Evolutionary conservation across 2,329 filamentous ascomycete species (phyloP).

Genomic region (Colletotrichum musicola): DNA sequence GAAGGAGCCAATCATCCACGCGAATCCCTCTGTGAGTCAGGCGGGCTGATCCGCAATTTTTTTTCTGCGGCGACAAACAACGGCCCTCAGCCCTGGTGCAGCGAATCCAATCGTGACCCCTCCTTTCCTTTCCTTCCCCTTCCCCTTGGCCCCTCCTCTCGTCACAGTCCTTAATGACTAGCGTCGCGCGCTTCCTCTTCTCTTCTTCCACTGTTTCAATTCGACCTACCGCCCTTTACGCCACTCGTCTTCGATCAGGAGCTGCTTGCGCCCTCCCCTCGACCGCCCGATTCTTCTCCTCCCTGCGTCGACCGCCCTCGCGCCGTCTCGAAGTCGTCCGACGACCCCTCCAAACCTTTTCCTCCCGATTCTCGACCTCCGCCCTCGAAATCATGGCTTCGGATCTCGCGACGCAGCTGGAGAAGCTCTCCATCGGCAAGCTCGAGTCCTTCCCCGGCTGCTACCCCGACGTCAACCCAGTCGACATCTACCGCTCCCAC

Average conservation of each 20-base stretch:
- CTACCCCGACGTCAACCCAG: conserved; percentile 78
- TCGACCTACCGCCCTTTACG: conserved; percentile 23
- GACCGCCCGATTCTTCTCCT: conserved; percentile 20
- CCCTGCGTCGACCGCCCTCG: conserved; percentile 14
- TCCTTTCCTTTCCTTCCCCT: conserved; percentile 23
- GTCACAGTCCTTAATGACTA: conserved; percentile 36
- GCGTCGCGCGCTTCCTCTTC: conserved; percentile 34
- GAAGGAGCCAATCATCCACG: not conserved
- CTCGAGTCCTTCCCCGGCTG: conserved; percentile 65
- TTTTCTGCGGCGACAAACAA: conserved; percentile 30
- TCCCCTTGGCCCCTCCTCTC: conserved; percentile 4
- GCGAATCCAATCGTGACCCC: conserved; percentile 34
- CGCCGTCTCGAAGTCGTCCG: conserved; percentile 12
- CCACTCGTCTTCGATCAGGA: conserved; percentile 26
- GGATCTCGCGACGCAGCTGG: conserved; percentile 48
- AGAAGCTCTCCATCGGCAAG: conserved; percentile 51
- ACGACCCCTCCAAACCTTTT: conserved; percentile 15
- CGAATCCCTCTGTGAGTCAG: conserved; percentile 30
- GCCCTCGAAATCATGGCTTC: conserved; percentile 43
- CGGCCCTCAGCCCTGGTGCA: conserved; percentile 12
- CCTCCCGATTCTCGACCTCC: conserved; percentile 16
- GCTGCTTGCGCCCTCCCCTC: conserved; percentile 12
- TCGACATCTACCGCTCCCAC: conserved; percentile 84
- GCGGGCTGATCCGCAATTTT: conserved; percentile 28
- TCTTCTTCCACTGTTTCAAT: conserved; percentile 29